phyloP scores from a whole-genome alignment of 805 yeast genomes.

The Maudiozyma serrabonitensis region DNA sequence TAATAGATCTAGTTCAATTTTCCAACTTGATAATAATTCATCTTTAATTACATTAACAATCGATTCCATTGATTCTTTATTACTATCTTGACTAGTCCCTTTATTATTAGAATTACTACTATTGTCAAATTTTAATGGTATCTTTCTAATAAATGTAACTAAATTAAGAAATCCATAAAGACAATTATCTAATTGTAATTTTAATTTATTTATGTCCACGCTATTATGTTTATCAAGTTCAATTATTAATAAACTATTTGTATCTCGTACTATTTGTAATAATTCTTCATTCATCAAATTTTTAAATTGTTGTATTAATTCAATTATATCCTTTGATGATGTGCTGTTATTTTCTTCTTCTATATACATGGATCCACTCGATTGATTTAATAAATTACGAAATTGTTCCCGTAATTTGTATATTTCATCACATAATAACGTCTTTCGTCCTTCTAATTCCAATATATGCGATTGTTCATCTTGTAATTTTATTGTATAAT shows the following conservation, averaged over 20 bases:
- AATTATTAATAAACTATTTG: neutral
- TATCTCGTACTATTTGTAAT: neutral
- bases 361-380: neutral
- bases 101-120: too few species aligned
- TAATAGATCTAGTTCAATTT: slow-evolving; percentile 16
- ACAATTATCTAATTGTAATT: slow-evolving; percentile 15
- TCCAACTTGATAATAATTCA: slow-evolving; percentile 19
- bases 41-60: slow-evolving; percentile 11
- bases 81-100: too few species aligned
- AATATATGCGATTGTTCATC: neutral
- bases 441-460: neutral
- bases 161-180: slow-evolving; percentile 18
- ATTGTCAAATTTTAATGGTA: slow-evolving; percentile 7
- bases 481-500: slow-evolving; percentile 8
- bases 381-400: slow-evolving; percentile 1
- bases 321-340: neutral
- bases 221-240: neutral
- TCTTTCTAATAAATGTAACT: slow-evolving; percentile 14
- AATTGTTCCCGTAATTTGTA: slow-evolving; percentile 2
- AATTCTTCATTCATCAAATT: neutral
- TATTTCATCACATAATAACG: neutral
- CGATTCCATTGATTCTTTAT: slow-evolving; percentile 3
- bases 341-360: neutral
- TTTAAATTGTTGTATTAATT: neutral
- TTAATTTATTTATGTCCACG: neutral